Evolutionary conservation across 352 stramenopile species (phyloP), one percentile per base, ranked within the genome.

Genomic region (Aphanomyces cochlioides): DNA sequence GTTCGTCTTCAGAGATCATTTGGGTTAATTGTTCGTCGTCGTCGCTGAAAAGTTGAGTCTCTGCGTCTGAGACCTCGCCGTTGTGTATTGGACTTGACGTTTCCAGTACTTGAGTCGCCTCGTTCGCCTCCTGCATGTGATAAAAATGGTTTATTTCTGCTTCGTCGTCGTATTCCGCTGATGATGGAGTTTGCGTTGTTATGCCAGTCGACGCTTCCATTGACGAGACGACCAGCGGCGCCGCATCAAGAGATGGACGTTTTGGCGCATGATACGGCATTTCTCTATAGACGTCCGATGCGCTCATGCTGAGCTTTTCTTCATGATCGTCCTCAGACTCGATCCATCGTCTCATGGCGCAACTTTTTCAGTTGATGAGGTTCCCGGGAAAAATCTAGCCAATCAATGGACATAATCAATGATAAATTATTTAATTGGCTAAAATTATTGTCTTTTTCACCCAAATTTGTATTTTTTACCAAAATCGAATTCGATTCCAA

Each of bases 11-110:
- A 37, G 13, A 3, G 28, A 61, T 61, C 10, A 37, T 37, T 37
- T 61, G 54, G 12, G 54, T 61, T 10, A 61, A 15, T 61, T 61
- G 28, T 37, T 45, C 43, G 54, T 61, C 66, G 41, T 41, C n/a
- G 19, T 34, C 21, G 74, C 7, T 56, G 53, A 56, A 60, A 61
- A 59, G 63, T 56, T 56, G 53, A 12, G 59, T 67, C 38, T 67
- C 59, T 45, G 59, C 43, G 59, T 67, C 59, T 15, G 59, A 67
- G 12, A 54, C 17, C 17, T 61, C 63, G 13, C 34, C 63, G 38
- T 17, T 28, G 28, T 73, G 78, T 68, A 67, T 63, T 37, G 72
- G 79, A n/a, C 74, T 74, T 34, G 75, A 72, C 56, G 75, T 78
- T 21, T 78, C 75, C 4, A 67, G 28, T 19, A 41, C 69, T 57